phyloP scores from a whole-genome alignment of 2,329 filamentous ascomycete species.

The Epichloe coenophiala region DNA sequence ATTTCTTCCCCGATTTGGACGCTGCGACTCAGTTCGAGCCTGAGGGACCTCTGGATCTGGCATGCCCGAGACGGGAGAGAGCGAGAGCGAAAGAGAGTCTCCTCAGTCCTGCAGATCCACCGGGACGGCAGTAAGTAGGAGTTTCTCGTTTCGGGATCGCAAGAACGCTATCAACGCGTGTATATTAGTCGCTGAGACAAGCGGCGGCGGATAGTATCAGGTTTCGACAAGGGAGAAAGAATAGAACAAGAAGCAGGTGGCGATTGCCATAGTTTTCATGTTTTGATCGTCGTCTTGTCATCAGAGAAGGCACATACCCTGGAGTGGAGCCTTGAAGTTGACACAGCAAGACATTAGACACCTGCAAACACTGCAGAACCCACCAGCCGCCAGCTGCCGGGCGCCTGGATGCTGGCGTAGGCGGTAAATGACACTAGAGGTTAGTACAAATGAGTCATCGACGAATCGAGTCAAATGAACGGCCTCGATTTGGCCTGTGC shows the following conservation, averaged over 20 bases:
- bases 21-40: conserved; percentile 14
- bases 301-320: neutral
- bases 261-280: conserved; percentile 1
- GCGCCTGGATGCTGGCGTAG: too few species aligned
- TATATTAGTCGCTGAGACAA: too few species aligned
- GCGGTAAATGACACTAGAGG: too few species aligned
- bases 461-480: too few species aligned
- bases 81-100: too few species aligned
- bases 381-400: too few species aligned
- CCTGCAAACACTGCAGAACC: too few species aligned
- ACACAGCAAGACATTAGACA: neutral
- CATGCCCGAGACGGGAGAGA: conserved; percentile 12
- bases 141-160: neutral
- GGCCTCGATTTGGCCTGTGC: too few species aligned
- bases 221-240: neutral
- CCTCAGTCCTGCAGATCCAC: neutral
- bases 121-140: neutral
- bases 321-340: conserved; percentile 1
- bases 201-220: too few species aligned
- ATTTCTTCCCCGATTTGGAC: conserved; percentile 15
- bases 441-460: too few species aligned
- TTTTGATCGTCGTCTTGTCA: neutral
- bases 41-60: conserved; percentile 15
- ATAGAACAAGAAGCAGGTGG: conserved; percentile 3
- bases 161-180: neutral